Evolutionary conservation across 306 rosid genomes (phyloP), one percentile per base, ranked within the genome.

Genomic region (Cicer chorassanicum): DNA sequence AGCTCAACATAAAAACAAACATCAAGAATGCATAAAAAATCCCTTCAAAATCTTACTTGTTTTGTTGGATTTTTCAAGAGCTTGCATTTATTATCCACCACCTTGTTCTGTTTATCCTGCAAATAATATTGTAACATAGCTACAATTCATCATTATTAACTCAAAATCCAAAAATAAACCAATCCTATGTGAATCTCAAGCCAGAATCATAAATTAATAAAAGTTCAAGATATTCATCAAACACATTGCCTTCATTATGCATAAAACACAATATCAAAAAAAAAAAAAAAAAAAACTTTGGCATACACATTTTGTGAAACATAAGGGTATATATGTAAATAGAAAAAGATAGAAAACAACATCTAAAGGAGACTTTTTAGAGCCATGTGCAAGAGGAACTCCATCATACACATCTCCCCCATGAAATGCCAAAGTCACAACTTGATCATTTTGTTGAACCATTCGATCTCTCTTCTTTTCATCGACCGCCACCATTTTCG

Each of bases 91-190:
- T 76, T 82, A 57, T 86, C 89, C 69, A 72, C 53, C 6, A 18
- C 61, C 85, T 73, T 89, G 69, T 80, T 85, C 41, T 82, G 76
- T 53, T 59, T 80, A 38, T 60, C 84, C 98, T 89, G 84, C 24
- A 56, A 74, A 75, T 36, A 84, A 74, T 77, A 84, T 29, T 29
- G 34, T 68, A 80, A 13, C 75, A 76, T n/a, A 73, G 55, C 73
- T 14, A 67, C 16, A 64, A 64, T 24, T 69, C 70, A 63, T 65
- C 43, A 70, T 21, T 44, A 53, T 24, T 5, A 64, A 29, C 39
- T 14, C 34, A 29, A 29, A 29, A 29, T 29, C 34, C 34, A 29
- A 29, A 29, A 3, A 11, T 1, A 11, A 53, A 56, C 21, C 16
- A n/a, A 76, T 45, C 21, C 34, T 29, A 29, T 29, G 34, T 29